These are phyloP conservation scores for Botrytis fragariae DNA, from an alignment of 2,329 filamentous ascomycete genomes.

Conservation along the genomic window DNA sequence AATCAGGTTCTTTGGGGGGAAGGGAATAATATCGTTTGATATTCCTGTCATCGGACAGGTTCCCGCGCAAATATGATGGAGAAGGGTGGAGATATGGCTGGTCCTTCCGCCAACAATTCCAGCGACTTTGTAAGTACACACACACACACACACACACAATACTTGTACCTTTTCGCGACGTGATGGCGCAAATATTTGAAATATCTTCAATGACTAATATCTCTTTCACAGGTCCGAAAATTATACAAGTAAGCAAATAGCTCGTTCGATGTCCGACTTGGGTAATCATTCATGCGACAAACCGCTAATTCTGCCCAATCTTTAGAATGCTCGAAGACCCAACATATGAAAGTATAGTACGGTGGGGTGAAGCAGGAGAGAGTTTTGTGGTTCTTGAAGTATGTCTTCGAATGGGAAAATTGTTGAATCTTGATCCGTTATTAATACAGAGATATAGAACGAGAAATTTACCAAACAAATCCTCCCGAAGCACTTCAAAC, in stretches of 20 bases:
- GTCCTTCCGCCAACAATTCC: slow-evolving; percentile 66
- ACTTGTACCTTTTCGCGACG: neutral
- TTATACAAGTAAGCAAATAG: slow-evolving; percentile 77
- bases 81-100: slow-evolving; percentile 36
- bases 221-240: slow-evolving; percentile 75
- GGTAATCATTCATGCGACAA: slow-evolving; percentile 36
- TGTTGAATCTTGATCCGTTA: neutral
- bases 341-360: slow-evolving; percentile 84
- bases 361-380: slow-evolving; percentile 93
- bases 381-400: slow-evolving; percentile 98
- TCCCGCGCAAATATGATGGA: slow-evolving; percentile 32
- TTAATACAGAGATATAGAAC: slow-evolving; percentile 57
- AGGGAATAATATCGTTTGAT: neutral
- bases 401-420: slow-evolving; percentile 36
- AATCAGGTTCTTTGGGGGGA: neutral
- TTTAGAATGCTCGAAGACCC: slow-evolving; percentile 93
- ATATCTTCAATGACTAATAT: slow-evolving; percentile 24
- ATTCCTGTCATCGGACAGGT: slow-evolving; percentile 9
- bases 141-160: slow-evolving; percentile 16
- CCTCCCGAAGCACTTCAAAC: slow-evolving; percentile 97
- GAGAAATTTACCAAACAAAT: slow-evolving; percentile 98
- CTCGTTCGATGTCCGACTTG: neutral
- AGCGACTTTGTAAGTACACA: slow-evolving; percentile 85
- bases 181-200: neutral
- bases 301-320: slow-evolving; percentile 25